phyloP scores from a whole-genome alignment of 257 asterid genomes.

The Lycium barbarum region DNA sequence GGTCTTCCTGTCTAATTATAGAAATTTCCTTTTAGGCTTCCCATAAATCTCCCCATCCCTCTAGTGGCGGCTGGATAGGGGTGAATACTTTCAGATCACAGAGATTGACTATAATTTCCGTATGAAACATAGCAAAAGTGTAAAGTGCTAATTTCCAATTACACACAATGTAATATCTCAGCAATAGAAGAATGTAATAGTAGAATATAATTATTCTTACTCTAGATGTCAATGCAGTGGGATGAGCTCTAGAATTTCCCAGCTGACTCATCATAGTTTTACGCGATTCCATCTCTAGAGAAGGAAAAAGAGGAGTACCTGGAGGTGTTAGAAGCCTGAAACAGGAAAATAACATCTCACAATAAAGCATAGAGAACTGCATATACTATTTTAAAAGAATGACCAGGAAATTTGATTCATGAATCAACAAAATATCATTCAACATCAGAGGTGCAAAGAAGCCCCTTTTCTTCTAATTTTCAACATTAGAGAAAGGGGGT shows the following conservation, averaged over 20 bases:
- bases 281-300: constrained; percentile 86
- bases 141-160: background rate
- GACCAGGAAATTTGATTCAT: background rate
- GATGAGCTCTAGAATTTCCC: constrained; percentile 81
- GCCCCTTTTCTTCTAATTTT: background rate
- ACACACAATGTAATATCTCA: background rate
- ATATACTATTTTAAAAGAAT: background rate
- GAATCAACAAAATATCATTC: background rate
- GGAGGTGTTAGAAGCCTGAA: constrained; percentile 99
- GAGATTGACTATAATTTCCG: background rate
- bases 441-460: background rate
- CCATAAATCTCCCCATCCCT: background rate
- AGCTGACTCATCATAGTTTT: constrained; percentile 75
- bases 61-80: constrained; percentile 3
- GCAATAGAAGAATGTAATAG: background rate
- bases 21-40: background rate
- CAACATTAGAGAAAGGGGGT: background rate
- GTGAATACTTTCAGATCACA: constrained; percentile 3
- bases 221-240: constrained; percentile 78
- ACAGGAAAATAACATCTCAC: constrained; percentile 32
- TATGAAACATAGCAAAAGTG: background rate
- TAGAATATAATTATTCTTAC: constrained; percentile 54
- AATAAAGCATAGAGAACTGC: background rate
- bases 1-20: background rate
- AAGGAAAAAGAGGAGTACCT: constrained; percentile 94